These are phyloP conservation scores for Raffaelea deltoideospora DNA, from an alignment of 2,329 filamentous ascomycete genomes.

Conservation along the genomic window DNA sequence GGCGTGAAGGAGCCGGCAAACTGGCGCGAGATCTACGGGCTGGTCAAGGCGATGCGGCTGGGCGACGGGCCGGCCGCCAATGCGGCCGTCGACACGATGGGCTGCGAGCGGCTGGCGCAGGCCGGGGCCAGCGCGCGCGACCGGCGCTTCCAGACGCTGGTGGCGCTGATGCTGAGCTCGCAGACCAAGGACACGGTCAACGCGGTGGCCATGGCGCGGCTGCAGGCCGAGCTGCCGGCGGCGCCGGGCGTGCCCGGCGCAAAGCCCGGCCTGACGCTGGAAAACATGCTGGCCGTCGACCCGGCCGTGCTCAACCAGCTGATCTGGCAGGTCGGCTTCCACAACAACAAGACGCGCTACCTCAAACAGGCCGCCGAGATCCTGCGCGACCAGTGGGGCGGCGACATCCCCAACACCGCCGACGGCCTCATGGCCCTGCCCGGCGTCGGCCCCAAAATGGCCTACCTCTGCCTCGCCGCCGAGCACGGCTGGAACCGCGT, in stretches of 20 bases:
- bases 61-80: slow-evolving; percentile 39
- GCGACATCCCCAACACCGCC: slow-evolving; percentile 69
- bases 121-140: slow-evolving; percentile 31
- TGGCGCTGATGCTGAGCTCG: slow-evolving; percentile 78
- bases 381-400: slow-evolving; percentile 51
- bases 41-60: slow-evolving; percentile 62
- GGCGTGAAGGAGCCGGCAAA: slow-evolving; percentile 37
- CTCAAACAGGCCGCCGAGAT: slow-evolving; percentile 64
- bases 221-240: slow-evolving; percentile 63
- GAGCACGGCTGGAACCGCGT: slow-evolving; percentile 42
- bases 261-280: slow-evolving; percentile 47
- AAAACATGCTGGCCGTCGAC: slow-evolving; percentile 61
- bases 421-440: slow-evolving; percentile 62
- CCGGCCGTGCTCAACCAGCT: slow-evolving; percentile 52
- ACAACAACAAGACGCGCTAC: slow-evolving; percentile 78
- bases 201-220: slow-evolving; percentile 62
- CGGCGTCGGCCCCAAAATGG: slow-evolving; percentile 92
- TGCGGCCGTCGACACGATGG: slow-evolving; percentile 96
- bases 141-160: slow-evolving; percentile 70
- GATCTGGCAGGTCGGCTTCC: slow-evolving; percentile 78
- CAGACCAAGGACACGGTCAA: slow-evolving; percentile 92
- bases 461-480: slow-evolving; percentile 69
- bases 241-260: slow-evolving; percentile 28
- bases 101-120: slow-evolving; percentile 64
- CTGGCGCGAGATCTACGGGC: slow-evolving; percentile 71